Evolutionary conservation across 768 basidiomycete species (phyloP), one percentile per base, ranked within the genome.

Genomic region (Dictyophora rubrovolvata): DNA sequence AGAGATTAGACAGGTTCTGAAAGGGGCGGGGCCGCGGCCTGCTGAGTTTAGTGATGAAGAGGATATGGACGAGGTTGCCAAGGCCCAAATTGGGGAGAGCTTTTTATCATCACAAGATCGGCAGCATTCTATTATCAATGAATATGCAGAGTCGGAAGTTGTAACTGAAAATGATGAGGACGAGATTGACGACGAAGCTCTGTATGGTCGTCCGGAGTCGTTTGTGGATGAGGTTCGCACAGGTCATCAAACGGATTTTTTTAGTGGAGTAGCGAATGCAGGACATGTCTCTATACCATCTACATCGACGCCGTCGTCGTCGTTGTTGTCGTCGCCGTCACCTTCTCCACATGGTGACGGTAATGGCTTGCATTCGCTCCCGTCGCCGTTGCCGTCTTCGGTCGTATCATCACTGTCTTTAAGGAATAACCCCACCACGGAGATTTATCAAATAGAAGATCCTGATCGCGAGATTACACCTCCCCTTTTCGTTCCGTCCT

Each of bases 1-100:
- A 68, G 88, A 91, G 68, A 81, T 86, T 3, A 86, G 83, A 1
- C 75, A 83, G 72, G 87, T 82, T 16, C 75, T 89, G 18, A 53
- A 48, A 20, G 60, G 48, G 8, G 62, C 56, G 5, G 62, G 57
- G 34, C 50, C 55, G 16, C 28, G 53, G 17, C 62, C 61, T 20
- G 42, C 64, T 65, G 34, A 70, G 66, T 46, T 54, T 68, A 51
- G 54, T 65, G 17, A 60, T 73, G 14, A 83, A 82, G 73, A 86
- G 84, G 72, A 89, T 88, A 0, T 83, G 86, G 3, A 80, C 84
- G 1, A 53, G 6, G 33, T 10, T 55, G 49, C 52, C 12, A 42
- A 14, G 10, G 42, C 42, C n/a, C 42, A 9, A 42, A 12, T n/a
- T 9, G 28, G 28, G 28, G 28, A 28, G 28, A 28, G 28, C 28